Percentiles rank a stretch among this genome's conserved stretches.
Conservation (phyloP, 306 rosid genomes). For the Carpinus fangiana region DNA sequence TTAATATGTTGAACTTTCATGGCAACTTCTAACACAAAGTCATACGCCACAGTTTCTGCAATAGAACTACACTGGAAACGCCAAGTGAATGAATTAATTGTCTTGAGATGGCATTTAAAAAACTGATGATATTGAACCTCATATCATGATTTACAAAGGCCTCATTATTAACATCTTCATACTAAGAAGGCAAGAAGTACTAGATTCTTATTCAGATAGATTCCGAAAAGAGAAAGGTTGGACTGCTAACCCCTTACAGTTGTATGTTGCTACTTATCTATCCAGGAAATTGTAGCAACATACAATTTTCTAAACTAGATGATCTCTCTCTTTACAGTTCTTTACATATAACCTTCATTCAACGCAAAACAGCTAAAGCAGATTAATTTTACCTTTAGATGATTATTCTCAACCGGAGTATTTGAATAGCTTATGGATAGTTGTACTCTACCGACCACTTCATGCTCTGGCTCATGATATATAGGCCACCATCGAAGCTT, state of each 20-base stretch:
- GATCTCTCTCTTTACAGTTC: background rate
- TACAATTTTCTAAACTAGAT: too few relatives aligned
- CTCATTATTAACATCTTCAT: too few relatives aligned
- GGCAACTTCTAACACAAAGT: conserved; percentile 36
- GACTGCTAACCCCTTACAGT: too few relatives aligned
- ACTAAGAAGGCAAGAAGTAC: too few relatives aligned
- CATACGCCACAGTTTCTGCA: conserved; percentile 41
- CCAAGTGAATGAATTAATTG: background rate
- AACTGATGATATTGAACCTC: background rate
- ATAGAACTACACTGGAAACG: conserved; percentile 28
- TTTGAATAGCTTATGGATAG: conserved; percentile 31
- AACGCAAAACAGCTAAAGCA: background rate
- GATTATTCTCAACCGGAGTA: conserved; percentile 11
- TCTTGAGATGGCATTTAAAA: background rate
- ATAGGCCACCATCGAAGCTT: conserved; percentile 41
- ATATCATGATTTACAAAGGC: too few relatives aligned
- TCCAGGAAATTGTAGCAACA: too few relatives aligned
- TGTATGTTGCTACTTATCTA: too few relatives aligned
- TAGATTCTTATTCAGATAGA: too few relatives aligned
- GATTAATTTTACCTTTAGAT: conserved; percentile 30
- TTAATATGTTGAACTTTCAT: conserved; percentile 36
- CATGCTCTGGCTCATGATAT: conserved; percentile 32
- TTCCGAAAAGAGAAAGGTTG: too few relatives aligned
- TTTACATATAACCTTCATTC: background rate
- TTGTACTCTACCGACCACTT: conserved; percentile 39